Conservation (phyloP, 768 basidiomycete species). For the Pulveroboletus sp. region DNA sequence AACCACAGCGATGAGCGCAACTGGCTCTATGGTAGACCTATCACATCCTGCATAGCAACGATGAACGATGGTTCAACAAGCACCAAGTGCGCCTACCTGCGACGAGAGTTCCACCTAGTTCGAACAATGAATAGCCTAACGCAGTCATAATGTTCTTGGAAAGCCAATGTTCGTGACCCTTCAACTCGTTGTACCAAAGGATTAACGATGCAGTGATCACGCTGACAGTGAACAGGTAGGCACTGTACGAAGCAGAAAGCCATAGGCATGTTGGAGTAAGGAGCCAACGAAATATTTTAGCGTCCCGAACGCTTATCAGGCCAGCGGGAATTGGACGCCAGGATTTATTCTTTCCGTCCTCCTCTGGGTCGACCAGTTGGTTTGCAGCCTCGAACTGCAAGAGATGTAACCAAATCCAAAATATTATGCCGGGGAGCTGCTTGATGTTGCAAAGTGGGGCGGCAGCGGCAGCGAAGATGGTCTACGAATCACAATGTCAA, state of each 20-base stretch:
- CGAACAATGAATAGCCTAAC: constrained; percentile 35
- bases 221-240: constrained; percentile 32
- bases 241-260: constrained; percentile 34
- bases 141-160: constrained; percentile 34
- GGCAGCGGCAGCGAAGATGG: constrained; percentile 30
- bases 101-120: constrained; percentile 34
- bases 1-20: constrained; percentile 26
- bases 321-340: constrained; percentile 44
- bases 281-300: constrained; percentile 35
- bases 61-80: constrained; percentile 1
- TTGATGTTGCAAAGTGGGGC: constrained; percentile 28
- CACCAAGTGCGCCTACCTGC: constrained; percentile 26
- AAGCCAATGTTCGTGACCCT: constrained; percentile 28
- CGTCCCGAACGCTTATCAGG: constrained; percentile 35
- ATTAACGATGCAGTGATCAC: constrained; percentile 23
- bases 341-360: constrained; percentile 42
- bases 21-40: constrained; percentile 20
- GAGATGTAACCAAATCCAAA: constrained; percentile 47
- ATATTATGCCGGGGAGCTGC: constrained; percentile 26
- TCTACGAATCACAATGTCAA: constrained; percentile 19
- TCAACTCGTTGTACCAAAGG: constrained; percentile 37
- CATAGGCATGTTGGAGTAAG: constrained; percentile 33
- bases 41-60: constrained; percentile 18
- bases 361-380: constrained; percentile 37
- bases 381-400: constrained; percentile 43